Evolutionary conservation across 2,329 filamentous ascomycete genomes (phyloP).

Genomic region (Claviceps sp.): DNA sequence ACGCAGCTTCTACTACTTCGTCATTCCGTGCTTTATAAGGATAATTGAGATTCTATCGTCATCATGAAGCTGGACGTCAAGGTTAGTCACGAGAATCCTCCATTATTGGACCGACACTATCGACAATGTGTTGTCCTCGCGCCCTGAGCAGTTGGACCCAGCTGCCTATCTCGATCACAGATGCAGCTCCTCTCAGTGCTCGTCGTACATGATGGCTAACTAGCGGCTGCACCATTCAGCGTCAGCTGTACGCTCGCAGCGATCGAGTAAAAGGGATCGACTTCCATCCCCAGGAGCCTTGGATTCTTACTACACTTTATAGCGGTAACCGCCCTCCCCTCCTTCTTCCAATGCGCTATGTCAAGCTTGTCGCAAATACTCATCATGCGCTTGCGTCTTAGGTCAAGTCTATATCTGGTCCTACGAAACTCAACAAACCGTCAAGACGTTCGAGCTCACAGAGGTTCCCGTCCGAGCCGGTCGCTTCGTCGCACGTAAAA

Average conservation of each 20-base stretch:
- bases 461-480: slow-evolving; percentile 96
- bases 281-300: slow-evolving; percentile 94
- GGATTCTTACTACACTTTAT: slow-evolving; percentile 92
- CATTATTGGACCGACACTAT: background rate
- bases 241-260: slow-evolving; percentile 55
- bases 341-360: background rate
- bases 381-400: slow-evolving; percentile 18
- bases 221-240: slow-evolving; percentile 13
- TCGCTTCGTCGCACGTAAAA: slow-evolving; percentile 93
- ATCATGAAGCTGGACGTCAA: slow-evolving; percentile 31
- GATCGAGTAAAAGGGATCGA: slow-evolving; percentile 96
- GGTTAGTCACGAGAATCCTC: slow-evolving; percentile 15
- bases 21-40: background rate
- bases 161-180: background rate
- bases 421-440: slow-evolving; percentile 88
- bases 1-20: background rate
- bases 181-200: background rate
- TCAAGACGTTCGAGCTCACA: slow-evolving; percentile 98
- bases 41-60: slow-evolving; percentile 2
- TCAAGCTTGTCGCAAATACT: background rate
- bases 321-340: slow-evolving; percentile 46
- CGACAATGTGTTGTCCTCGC: background rate
- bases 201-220: background rate
- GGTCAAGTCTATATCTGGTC: slow-evolving; percentile 99
- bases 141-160: slow-evolving; percentile 5